Conservation (phyloP, 1,284 basidiomycete species). For the Stereum hirsutum region DNA sequence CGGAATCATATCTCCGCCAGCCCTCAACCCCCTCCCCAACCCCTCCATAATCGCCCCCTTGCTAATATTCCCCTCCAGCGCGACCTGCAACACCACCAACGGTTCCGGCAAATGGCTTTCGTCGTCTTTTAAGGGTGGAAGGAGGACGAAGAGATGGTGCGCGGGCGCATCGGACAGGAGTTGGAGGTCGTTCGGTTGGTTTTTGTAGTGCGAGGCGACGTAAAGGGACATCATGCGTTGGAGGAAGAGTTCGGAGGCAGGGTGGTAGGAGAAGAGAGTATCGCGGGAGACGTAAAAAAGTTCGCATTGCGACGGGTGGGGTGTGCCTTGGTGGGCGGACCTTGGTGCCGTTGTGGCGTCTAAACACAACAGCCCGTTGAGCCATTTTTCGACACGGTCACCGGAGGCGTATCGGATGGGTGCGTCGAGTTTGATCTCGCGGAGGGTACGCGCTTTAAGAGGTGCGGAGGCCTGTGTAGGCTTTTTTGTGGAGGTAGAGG, state of each 20-base stretch:
- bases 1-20: conserved; percentile 96
- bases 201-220: conserved; percentile 98
- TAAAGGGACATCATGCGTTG: conserved; percentile 99
- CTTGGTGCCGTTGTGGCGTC: conserved; percentile 76
- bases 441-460: conserved; percentile 70
- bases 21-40: conserved; percentile 69
- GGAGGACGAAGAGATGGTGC: conserved; percentile 92
- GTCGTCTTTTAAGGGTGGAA: conserved; percentile 86
- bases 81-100: conserved; percentile 91
- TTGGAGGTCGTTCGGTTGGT: conserved; percentile 97
- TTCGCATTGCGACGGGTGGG: conserved; percentile 91
- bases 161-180: conserved; percentile 95
- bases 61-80: conserved; percentile 91
- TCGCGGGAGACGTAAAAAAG: conserved; percentile 95
- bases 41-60: conserved; percentile 84
- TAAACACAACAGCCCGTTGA: conserved; percentile 87
- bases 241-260: conserved; percentile 93
- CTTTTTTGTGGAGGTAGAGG: conserved; percentile 43
- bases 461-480: conserved; percentile 39
- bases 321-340: conserved; percentile 69
- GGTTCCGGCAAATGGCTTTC: conserved; percentile 86
- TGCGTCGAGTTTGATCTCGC: conserved; percentile 92
- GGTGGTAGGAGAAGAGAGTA: conserved; percentile 95
- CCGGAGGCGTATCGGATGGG: conserved; percentile 90
- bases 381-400: conserved; percentile 93